These are phyloP conservation scores for Tillandsia fasciculata DNA, from an alignment of 176 grass and related monocot species.

Conservation along the genomic window DNA sequence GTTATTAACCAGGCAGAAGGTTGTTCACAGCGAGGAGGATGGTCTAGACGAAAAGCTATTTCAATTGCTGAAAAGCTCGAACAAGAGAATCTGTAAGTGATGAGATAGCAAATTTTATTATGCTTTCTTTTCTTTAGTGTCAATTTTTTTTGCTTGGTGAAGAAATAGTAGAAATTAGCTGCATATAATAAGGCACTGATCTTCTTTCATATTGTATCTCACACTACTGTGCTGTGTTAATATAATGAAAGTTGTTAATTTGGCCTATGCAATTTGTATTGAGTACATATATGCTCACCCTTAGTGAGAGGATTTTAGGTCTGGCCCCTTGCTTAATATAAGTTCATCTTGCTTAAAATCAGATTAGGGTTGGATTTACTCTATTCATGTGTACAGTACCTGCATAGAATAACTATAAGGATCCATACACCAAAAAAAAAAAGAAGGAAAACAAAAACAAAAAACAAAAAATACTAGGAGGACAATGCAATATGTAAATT, in stretches of 20 bases:
- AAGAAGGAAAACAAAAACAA: no score
- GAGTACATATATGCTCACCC: not conserved
- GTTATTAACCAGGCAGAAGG: slow-evolving; percentile 19
- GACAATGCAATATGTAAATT: not conserved
- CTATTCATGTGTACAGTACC: no score
- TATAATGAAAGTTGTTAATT: not conserved
- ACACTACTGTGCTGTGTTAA: no score
- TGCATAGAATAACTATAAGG: no score
- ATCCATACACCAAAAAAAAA: no score
- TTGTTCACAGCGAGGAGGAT: slow-evolving; percentile 9
- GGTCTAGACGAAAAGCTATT: slow-evolving; percentile 74
- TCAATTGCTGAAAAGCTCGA: slow-evolving; percentile 93
- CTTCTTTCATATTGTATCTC: no score
- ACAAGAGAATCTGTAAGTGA: slow-evolving; percentile 92
- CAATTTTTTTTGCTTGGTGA: not conserved
- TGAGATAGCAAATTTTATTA: not conserved
- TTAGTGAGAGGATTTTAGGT: not conserved
- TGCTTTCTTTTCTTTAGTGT: not conserved
- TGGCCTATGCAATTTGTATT: not conserved
- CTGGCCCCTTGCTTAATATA: no score
- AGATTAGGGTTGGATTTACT: no score
- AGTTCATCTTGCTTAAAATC: no score
- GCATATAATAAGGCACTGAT: not conserved
- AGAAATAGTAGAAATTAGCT: not conserved
- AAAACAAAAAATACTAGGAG: not conserved